Base-by-base conservation (phyloP, 768 basidiomycete genomes). In the Cyclocybe cylindracea region DNA sequence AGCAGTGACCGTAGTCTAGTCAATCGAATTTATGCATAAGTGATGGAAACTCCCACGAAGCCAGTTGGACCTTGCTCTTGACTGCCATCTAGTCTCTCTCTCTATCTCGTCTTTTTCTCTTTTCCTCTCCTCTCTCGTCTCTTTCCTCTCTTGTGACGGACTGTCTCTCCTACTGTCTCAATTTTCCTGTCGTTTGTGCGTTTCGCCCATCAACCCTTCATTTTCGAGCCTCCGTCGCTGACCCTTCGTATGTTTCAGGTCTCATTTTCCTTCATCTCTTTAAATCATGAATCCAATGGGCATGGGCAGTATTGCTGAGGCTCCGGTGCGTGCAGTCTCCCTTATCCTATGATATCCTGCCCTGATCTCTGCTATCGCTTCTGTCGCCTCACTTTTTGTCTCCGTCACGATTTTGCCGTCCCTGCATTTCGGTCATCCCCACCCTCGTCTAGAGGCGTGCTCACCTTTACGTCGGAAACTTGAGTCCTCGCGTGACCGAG, bases 391-490 rank as follows among this genome's bases (percentile, higher is more conserved):
- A 24, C 24, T 52, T 55, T 59, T 65, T 39, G 54, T 39, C 49
- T 56, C 55, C 50, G 54, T 53, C 50, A 58, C 60, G 54, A 51
- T 60, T 53, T 52, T 54, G 14, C 50, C 56, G 51, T 60, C 53
- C 59, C 50, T 61, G 58, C 63, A 52, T 55, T 38, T 39, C 46
- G 19, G 14, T 47, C 24, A 51, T 65, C 52, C 50, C 46, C 24
- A 51, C 64, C 52, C 50, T 56, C 48, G 53, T 62, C 57, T 70
- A 91, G 89, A 82, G 90, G 71, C 84, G 94, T 61, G 95, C 97
- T 60, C 97, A 99, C 78, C 87, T 99, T 62, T 99, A 99, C 70
- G 92, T 99, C 71, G 97, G 97, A 56, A 98, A 98, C 73, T 79
- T 99, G 69, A 94, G 91, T 66, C 94, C 96, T 58, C 85, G 97